phyloP scores from a whole-genome alignment of 306 rosid species.

The Glycine soja region DNA sequence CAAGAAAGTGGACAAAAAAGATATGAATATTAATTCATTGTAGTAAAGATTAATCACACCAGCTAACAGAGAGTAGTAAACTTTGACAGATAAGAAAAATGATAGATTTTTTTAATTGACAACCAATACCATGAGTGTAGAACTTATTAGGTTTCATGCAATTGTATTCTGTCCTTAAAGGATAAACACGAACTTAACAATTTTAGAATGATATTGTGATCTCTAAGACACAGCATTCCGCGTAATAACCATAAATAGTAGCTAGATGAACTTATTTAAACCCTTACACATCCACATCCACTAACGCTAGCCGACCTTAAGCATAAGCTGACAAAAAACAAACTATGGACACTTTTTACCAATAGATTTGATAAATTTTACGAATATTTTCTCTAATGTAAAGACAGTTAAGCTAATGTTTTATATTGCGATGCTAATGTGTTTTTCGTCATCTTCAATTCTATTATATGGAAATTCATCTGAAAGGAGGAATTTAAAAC shows the following conservation, averaged over 20 bases:
- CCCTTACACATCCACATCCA: not conserved
- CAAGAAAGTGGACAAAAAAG: not conserved
- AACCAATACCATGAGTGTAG: not conserved
- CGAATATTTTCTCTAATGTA: conserved; percentile 27
- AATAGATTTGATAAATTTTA: conserved; percentile 17
- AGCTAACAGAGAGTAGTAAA: not conserved
- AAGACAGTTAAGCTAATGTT: not conserved
- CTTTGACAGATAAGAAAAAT: not conserved
- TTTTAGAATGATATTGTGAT: conserved; percentile 43
- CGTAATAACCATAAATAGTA: conserved; percentile 1
- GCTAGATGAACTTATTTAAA: not conserved
- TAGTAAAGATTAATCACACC: not conserved
- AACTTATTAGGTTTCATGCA: conserved; percentile 19
- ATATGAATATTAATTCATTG: not conserved
- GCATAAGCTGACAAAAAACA: conserved; percentile 12
- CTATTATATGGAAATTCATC: not conserved
- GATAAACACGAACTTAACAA: conserved; percentile 39
- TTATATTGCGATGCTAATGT: not conserved
- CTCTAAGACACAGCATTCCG: not conserved
- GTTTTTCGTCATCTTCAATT: not conserved
- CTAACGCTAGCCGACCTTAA: not conserved
- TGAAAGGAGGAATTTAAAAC: conserved; percentile 6
- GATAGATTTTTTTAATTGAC: conserved; percentile 2
- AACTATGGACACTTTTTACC: conserved; percentile 31
- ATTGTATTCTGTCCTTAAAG: conserved; percentile 18